Evolutionary conservation across 495 filamentous ascomycete species (phyloP).

Genomic region (Hypoxylon fragiforme): DNA sequence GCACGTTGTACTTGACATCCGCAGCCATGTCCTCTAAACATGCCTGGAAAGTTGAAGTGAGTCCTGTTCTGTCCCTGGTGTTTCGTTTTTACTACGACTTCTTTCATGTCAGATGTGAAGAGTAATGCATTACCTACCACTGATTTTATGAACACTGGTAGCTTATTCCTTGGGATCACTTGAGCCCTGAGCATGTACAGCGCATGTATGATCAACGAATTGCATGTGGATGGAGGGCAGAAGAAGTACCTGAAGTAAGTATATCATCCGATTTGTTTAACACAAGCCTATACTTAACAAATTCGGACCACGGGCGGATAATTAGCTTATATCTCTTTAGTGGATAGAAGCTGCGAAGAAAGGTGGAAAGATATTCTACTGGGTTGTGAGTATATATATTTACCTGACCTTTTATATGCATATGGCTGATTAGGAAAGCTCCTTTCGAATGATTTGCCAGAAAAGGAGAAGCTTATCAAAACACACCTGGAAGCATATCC

Average conservation of each 20-base stretch:
- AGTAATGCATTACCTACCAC: not conserved
- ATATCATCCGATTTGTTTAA: not conserved
- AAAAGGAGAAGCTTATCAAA: slow-evolving; percentile 26
- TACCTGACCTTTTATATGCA: not conserved
- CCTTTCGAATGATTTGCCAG: slow-evolving; percentile 34
- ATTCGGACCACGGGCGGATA: slow-evolving; percentile 1
- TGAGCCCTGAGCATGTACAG: slow-evolving; percentile 37
- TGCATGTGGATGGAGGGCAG: slow-evolving; percentile 44
- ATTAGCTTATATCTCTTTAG: slow-evolving; percentile 12
- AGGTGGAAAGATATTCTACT: slow-evolving; percentile 39
- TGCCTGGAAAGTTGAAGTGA: slow-evolving; percentile 36
- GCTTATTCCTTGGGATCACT: slow-evolving; percentile 47
- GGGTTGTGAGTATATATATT: slow-evolving; percentile 31
- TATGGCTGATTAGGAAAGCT: slow-evolving; percentile 20
- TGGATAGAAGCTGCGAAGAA: slow-evolving; percentile 33
- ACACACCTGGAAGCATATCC: slow-evolving; percentile 32
- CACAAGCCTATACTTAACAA: not conserved
- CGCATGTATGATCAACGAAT: slow-evolving; percentile 46
- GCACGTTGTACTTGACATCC: too few species aligned
- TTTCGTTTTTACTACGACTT: not conserved
- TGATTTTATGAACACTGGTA: slow-evolving; percentile 10
- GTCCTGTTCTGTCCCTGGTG: not conserved
- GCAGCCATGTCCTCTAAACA: slow-evolving; percentile 33
- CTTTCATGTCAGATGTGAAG: not conserved
- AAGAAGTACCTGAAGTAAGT: slow-evolving; percentile 32